A percentile compares a stretch with the other conserved stretches of the same genome.
Evolutionary conservation across 148 eudicot species (phyloP).

Genomic region (Vaccinium vitisidaea): DNA sequence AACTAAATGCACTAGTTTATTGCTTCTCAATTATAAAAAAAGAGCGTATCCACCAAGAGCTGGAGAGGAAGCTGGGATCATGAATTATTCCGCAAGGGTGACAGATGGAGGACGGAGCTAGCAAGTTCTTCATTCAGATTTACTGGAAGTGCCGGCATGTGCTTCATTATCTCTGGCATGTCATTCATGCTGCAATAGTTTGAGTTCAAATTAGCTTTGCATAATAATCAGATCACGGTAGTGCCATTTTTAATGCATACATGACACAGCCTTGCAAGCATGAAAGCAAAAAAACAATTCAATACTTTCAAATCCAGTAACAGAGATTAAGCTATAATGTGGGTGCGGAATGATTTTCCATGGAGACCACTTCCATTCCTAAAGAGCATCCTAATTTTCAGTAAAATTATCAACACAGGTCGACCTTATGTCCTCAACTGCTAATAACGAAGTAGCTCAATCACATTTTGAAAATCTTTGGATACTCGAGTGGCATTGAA

Average conservation of each 20-base stretch:
- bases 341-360: not conserved
- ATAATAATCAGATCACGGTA: not conserved
- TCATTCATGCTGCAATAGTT: constrained; percentile 66
- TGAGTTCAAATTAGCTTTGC: constrained; percentile 4
- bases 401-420: not conserved
- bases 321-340: not conserved
- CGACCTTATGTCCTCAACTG: not conserved
- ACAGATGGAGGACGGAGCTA: constrained; percentile 51
- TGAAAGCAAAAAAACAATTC: not conserved
- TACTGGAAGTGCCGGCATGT: constrained; percentile 92
- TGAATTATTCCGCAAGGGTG: constrained; percentile 45
- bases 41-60: not conserved
- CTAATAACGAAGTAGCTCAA: not conserved
- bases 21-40: not conserved
- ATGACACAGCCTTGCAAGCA: not conserved
- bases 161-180: constrained; percentile 88
- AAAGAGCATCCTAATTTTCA: not conserved
- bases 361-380: not conserved
- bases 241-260: not conserved
- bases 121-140: constrained; percentile 84
- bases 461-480: not conserved
- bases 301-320: not conserved
- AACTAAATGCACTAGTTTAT: not conserved
- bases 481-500: not conserved
- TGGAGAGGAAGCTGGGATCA: constrained; percentile 20